Conservation (phyloP, 2,329 filamentous ascomycete species). For the Tolypocladium endophyticum region DNA sequence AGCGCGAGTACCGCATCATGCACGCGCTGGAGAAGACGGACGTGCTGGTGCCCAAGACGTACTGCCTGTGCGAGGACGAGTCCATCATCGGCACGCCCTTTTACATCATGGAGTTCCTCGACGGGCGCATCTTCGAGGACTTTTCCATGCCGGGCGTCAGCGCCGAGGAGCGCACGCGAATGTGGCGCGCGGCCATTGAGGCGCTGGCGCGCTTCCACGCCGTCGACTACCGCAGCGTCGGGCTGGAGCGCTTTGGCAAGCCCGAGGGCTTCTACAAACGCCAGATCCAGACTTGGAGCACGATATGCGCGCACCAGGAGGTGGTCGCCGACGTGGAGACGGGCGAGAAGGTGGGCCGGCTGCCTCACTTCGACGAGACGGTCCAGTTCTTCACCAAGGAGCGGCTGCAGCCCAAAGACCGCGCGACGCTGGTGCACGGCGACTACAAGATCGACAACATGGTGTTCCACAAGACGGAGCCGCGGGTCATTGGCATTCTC, state of each 20-base stretch:
- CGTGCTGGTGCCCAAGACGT: conserved; percentile 76
- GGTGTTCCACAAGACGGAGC: conserved; percentile 81
- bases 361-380: conserved; percentile 76
- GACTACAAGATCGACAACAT: conserved; percentile 95
- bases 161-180: conserved; percentile 56
- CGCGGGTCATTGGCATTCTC: conserved; percentile 81
- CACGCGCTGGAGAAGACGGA: conserved; percentile 68
- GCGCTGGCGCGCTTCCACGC: conserved; percentile 81
- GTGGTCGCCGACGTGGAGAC: conserved; percentile 67
- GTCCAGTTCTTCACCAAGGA: conserved; percentile 66
- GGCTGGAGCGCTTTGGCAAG: conserved; percentile 64
- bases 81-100: conserved; percentile 79
- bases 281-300: conserved; percentile 73
- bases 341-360: conserved; percentile 62
- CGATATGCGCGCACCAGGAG: conserved; percentile 71
- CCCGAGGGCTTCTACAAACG: conserved; percentile 70
- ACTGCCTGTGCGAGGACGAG: conserved; percentile 77
- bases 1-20: conserved; percentile 89
- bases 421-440: conserved; percentile 75
- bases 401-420: conserved; percentile 61
- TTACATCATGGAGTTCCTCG: conserved; percentile 94
- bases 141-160: conserved; percentile 66
- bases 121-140: conserved; percentile 89
- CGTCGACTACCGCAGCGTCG: conserved; percentile 55
- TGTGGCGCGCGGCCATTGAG: conserved; percentile 79